Conservation (phyloP, 345 rosid species). For the Salix suchowensis region DNA sequence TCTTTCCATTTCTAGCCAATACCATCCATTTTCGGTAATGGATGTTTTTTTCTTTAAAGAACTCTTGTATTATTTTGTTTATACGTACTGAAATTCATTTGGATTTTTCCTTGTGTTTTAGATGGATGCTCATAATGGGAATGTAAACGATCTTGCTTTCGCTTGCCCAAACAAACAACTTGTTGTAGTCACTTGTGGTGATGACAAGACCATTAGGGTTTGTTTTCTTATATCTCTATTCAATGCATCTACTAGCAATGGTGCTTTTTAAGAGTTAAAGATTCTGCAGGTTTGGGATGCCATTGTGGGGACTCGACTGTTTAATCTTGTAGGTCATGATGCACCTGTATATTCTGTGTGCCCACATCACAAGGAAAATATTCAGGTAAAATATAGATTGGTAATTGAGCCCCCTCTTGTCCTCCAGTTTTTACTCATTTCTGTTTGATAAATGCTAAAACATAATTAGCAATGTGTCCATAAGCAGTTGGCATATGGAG, state of each 20-base stretch:
- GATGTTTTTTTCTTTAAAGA: background rate
- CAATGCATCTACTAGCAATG: constrained; percentile 5
- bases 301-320: constrained; percentile 45
- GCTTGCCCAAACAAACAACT: constrained; percentile 69
- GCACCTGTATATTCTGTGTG: constrained; percentile 80
- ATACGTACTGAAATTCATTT: background rate
- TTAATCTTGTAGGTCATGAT: constrained; percentile 74
- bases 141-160: constrained; percentile 81
- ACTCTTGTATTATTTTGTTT: background rate
- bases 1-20: background rate
- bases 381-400: constrained; percentile 53
- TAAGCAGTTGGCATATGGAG: background rate
- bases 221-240: constrained; percentile 11
- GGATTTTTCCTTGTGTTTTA: constrained; percentile 21
- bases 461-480: background rate
- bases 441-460: background rate
- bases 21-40: background rate
- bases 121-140: constrained; percentile 90
- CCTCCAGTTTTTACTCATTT: background rate
- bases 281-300: constrained; percentile 83
- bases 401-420: background rate
- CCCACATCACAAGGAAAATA: constrained; percentile 78
- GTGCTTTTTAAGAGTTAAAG: constrained; percentile 17
- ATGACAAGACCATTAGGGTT: constrained; percentile 76
- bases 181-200: constrained; percentile 73